A percentile compares a stretch with the other conserved stretches of the same genome.
phyloP scores from a whole-genome alignment of 2,329 filamentous ascomycete genomes.

The Stemphylium lycopersici region DNA sequence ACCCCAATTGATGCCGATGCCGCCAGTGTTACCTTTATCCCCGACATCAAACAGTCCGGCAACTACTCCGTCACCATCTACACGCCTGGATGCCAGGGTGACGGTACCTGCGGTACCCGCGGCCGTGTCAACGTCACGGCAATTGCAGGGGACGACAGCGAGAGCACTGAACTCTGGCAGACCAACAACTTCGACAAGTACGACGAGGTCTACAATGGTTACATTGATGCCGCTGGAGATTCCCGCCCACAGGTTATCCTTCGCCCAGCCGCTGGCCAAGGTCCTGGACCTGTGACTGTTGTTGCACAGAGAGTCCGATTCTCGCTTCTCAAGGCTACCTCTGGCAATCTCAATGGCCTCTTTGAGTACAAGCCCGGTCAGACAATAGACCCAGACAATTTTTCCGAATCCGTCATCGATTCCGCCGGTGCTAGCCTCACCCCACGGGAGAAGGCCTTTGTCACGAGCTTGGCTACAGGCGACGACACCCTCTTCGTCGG shows the following conservation, averaged over 20 bases:
- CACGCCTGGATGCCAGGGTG: conserved; percentile 86
- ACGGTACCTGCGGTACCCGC: conserved; percentile 75
- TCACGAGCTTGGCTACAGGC: conserved; percentile 71
- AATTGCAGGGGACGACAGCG: conserved; percentile 60
- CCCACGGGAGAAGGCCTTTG: conserved; percentile 64
- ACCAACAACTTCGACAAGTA: conserved; percentile 98
- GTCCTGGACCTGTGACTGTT: conserved; percentile 65
- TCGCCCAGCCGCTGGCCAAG: conserved; percentile 69
- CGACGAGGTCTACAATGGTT: conserved; percentile 86
- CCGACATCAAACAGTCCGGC: conserved; percentile 85
- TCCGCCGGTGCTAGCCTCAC: conserved; percentile 72
- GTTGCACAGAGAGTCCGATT: conserved; percentile 92
- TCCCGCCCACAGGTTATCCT: conserved; percentile 86
- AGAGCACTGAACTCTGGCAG: conserved; percentile 74
- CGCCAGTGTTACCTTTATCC: conserved; percentile 76
- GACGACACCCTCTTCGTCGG: conserved; percentile 72
- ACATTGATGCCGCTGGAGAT: conserved; percentile 75
- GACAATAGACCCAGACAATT: conserved; percentile 66
- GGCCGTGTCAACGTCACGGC: conserved; percentile 84
- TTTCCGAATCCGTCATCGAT: conserved; percentile 76
- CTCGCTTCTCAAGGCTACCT: conserved; percentile 72
- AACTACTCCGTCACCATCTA: conserved; percentile 92
- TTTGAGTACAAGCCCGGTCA: conserved; percentile 82
- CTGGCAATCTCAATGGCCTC: conserved; percentile 83
- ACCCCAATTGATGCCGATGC: conserved; percentile 62